Evolutionary conservation across 2,329 filamentous ascomycete genomes (phyloP).

Genomic region (Paecilomyces formosus): DNA sequence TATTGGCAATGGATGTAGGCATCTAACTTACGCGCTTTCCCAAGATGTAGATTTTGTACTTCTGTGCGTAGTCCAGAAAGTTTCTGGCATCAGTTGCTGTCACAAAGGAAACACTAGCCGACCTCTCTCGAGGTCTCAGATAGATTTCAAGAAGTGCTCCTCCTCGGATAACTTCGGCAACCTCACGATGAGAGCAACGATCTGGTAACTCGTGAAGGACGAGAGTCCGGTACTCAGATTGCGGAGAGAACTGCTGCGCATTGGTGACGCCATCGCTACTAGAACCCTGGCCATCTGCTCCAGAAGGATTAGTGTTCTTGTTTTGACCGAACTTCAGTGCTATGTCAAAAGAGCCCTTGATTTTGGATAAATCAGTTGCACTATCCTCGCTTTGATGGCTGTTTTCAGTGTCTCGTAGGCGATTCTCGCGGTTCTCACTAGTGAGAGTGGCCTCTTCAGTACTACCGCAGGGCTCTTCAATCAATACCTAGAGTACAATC

Average conservation of each 20-base stretch:
- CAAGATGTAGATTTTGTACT: conserved; percentile 60
- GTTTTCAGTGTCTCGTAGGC: not conserved
- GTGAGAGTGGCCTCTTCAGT: not conserved
- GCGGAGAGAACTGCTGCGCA: conserved; percentile 9
- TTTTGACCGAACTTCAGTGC: conserved; percentile 9
- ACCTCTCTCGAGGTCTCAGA: conserved; percentile 51
- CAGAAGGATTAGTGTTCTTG: conserved; percentile 17
- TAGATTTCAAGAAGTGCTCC: conserved; percentile 64
- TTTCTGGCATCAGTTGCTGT: conserved; percentile 53
- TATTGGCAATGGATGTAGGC: not conserved
- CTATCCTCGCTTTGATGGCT: not conserved
- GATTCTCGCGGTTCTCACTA: not conserved
- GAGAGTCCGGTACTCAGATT: conserved; percentile 33
- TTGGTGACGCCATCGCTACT: conserved; percentile 12
- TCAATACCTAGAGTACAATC: conserved; percentile 11
- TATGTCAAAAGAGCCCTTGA: not conserved
- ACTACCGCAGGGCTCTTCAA: conserved; percentile 7
- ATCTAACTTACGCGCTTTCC: conserved; percentile 53
- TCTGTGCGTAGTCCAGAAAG: conserved; percentile 59
- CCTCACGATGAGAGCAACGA: conserved; percentile 56
- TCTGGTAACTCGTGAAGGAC: conserved; percentile 56
- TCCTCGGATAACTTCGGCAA: conserved; percentile 59
- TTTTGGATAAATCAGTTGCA: not conserved
- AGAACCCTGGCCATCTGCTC: conserved; percentile 18
- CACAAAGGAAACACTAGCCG: conserved; percentile 63